Base-by-base conservation (phyloP, 2,329 filamentous ascomycete genomes). In the Stachybotrys echinatus region DNA sequence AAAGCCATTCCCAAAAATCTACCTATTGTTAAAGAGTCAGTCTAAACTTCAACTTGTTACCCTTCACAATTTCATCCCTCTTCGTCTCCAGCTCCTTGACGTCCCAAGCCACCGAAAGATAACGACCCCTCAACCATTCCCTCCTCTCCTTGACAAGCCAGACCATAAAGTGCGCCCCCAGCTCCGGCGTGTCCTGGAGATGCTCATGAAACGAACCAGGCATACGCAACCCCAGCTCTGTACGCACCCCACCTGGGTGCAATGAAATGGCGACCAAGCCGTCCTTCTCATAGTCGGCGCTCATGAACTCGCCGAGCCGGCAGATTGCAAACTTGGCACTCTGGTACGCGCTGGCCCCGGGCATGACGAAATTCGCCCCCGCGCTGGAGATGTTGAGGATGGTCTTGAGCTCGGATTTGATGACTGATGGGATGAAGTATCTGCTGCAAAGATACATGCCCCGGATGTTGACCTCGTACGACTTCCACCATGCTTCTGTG, bases 401-500 rank as follows among this genome's bases (percentile, higher is more conserved):
- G 0, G 69, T 74, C 58, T 73, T 74, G 38, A 58, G 50, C 0
- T 48, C 34, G 5, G 55, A 62, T 20, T 62, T 55, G 5, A 74
- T 54, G 37, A 80, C 52, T 23, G 76, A 48, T 0, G 76, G 74
- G n/a, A 83, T 61, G 54, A 82, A 80, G 1, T 70, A 66, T 17
- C 66, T 64, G 1, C 71, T 69, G 22, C 72, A 58, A 12, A 77
- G 65, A 42, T 76, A 75, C 0, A 68, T 61, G 0, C 78, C 77
- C 45, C 71, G 74, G 23, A 80, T 58, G 51, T 81, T 81, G 48
- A 79, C 71, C 37, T 77, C 73, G 59, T 70, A 75, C 21, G 68
- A 66, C 14, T 55, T 55, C 70, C 72, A 75, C 66, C 75, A 79
- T 10, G 71, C 69, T 1, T 64, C 58, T 4, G 67, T 61, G 12